Base-by-base conservation (phyloP, 1,284 basidiomycete genomes). In the Boletus semigastroideus region DNA sequence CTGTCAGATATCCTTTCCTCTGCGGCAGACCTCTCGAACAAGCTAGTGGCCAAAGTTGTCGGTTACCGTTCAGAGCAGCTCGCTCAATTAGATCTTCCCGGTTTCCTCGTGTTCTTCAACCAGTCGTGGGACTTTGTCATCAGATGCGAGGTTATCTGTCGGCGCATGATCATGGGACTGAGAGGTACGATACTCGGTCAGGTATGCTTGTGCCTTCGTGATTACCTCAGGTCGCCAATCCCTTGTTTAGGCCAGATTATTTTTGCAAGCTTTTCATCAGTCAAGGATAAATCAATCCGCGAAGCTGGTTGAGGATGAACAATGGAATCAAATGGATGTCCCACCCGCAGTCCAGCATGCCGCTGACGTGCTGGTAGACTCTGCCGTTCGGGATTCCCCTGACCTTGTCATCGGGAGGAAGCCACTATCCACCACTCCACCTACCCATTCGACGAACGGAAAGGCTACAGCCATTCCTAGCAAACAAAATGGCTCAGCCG, bases 121-220 rank as follows among this genome's bases (percentile, higher is more conserved):
- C 81, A 84, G 58, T 87, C 88, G 12, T 98, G 94, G 94, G 72
- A 79, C 38, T 98, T 98, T 64, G 92, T 98, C 22, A 78, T 96
- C 10, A 78, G 78, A 53, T 93, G 90, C 59, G 96, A 99, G 70
- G 80, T 84, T 22, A 76, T 96, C 27, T 92, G 88, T 58, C 80
- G 86, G 46, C 79, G 89, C 55, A 97, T 98, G 92, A 92, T 98
- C 54, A 91, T 96, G 42, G 89, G 92, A 5, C 73, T 99, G 25
- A 78, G 95, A 47, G 92, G 93, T 6, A 87, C 85, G 1, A 79
- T 92, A 40, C 84, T 93, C 36, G 80, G 84, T 47, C 93, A 94
- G 77, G 89, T 88, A 49, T 7, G 57, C 57, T 58, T 40, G 42
- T 47, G 41, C 19, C 43, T 20, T 22, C 51, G 25, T 38, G 28